Conservation (phyloP, 73 alveolate species). For the Uronychia setigera region DNA sequence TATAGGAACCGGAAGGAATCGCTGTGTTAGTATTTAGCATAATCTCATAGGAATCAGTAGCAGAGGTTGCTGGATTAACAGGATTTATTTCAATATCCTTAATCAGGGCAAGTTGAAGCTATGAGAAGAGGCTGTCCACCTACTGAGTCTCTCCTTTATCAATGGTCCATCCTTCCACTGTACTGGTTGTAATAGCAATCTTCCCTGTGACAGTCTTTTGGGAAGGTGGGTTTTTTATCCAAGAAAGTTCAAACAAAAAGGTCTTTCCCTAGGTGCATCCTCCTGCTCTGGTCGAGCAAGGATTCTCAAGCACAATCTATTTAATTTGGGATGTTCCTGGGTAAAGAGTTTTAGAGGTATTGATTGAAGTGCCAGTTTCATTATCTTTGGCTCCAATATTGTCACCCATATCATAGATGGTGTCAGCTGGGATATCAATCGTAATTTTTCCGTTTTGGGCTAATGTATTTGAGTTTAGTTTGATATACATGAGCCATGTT, state of each 20-base stretch:
- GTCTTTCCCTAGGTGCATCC: constrained; percentile 7
- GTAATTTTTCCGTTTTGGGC: constrained; percentile 37
- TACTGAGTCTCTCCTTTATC: constrained; percentile 12
- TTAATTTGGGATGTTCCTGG: constrained; percentile 1
- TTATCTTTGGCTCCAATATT: not conserved
- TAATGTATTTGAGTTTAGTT: constrained; percentile 39
- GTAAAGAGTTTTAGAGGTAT: not conserved
- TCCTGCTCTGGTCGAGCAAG: not conserved
- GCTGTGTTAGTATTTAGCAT: constrained; percentile 38
- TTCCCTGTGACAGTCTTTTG: constrained; percentile 2
- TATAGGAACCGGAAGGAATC: constrained; percentile 14
- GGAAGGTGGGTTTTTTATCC: constrained; percentile 36
- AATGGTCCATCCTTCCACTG: constrained; percentile 25
- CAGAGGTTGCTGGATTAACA: constrained; percentile 44
- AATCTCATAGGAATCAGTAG: constrained; percentile 35
- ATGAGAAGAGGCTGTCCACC: constrained; percentile 20
- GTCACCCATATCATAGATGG: constrained; percentile 41
- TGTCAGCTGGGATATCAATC: constrained; percentile 38
- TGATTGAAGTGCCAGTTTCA: not conserved
- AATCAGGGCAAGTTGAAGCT: constrained; percentile 1
- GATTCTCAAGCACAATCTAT: not conserved
- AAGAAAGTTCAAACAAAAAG: not conserved
- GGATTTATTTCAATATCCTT: constrained; percentile 11
- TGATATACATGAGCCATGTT: constrained; percentile 28
- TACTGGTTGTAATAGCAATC: constrained; percentile 3